phyloP scores from a whole-genome alignment of 1,284 basidiomycete genomes.

The Trichosporon coremiiforme region DNA sequence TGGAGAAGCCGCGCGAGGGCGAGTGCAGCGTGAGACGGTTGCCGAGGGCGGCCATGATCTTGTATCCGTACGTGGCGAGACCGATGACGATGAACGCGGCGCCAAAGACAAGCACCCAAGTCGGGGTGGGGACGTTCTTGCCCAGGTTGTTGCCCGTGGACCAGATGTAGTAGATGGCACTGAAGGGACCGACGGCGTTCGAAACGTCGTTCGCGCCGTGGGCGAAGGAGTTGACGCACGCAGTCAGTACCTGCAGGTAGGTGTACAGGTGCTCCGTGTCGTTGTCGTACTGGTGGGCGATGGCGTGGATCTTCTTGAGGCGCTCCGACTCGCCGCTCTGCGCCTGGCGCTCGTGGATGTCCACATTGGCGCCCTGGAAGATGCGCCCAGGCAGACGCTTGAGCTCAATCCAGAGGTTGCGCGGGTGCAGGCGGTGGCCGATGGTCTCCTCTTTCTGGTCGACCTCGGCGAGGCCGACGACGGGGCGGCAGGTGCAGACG shows the following conservation, averaged over 20 bases:
- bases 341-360: slow-evolving; percentile 54
- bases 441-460: slow-evolving; percentile 33
- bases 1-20: slow-evolving; percentile 59
- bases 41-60: slow-evolving; percentile 56
- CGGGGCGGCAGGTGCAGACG: slow-evolving; percentile 22
- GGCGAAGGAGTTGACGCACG: slow-evolving; percentile 59
- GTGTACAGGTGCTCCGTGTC: slow-evolving; percentile 59
- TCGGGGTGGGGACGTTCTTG: slow-evolving; percentile 51
- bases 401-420: slow-evolving; percentile 55
- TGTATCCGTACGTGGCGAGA: slow-evolving; percentile 57
- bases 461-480: slow-evolving; percentile 23
- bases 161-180: slow-evolving; percentile 57
- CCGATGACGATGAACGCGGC: slow-evolving; percentile 57
- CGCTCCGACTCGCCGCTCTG: slow-evolving; percentile 30
- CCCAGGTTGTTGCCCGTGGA: slow-evolving; percentile 40
- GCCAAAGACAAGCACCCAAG: slow-evolving; percentile 58
- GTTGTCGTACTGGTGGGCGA: slow-evolving; percentile 58
- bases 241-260: slow-evolving; percentile 60
- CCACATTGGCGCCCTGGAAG: slow-evolving; percentile 46
- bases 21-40: slow-evolving; percentile 59
- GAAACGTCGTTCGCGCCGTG: slow-evolving; percentile 57
- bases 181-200: slow-evolving; percentile 54
- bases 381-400: slow-evolving; percentile 47
- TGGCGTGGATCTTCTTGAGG: slow-evolving; percentile 45
- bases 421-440: slow-evolving; percentile 49